Evolutionary conservation across 257 asterid genomes (phyloP), one percentile per base, ranked within the genome.

Genomic region (Fraxinus cuspidata): DNA sequence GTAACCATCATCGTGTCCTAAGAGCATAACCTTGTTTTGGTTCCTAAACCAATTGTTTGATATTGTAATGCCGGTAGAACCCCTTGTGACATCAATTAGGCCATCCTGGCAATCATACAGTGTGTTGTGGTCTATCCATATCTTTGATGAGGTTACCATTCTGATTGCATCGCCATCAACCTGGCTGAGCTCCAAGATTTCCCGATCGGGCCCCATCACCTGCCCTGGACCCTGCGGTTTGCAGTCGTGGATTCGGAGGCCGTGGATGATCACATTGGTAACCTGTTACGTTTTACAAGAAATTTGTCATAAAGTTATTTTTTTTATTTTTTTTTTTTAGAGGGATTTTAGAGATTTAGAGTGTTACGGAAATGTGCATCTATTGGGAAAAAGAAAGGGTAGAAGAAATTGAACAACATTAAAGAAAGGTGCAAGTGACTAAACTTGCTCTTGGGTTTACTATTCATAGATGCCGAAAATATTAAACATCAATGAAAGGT

Each of bases 111-210:
- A 87, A 12, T 89, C 88, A 56, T 78, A 81, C 40, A 94, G 74
- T 1, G 98, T 94, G 83, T 90, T 90, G 78, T 92, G 98, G 74
- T 94, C 98, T 71, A 94, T 77, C 97, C 97, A 94, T 34, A 94
- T 81, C 78, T 88, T 90, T 0, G 92, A 86, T 28, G 90, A 88
- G 49, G 87, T 78, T 16, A 94, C 65, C 83, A 92, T 75, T 60
- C 95, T 81, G 31, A 94, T 90, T 0, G 96, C 97, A 47, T 94
- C 97, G 31, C 92, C 98, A 18, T 94, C 98, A 4, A 82, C 89
- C 1, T 82, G 82, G n/a, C 93, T 94, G 5, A 93, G 56, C 1
- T 87, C 75, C 65, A 83, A 77, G 1, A 85, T 64, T 53, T 79
- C 82, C 37, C 85, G 66, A 0, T 66, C 75, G 0, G 92, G 98